Base-by-base conservation (phyloP, 345 rosid species). In the Eucalyptus sp. region DNA sequence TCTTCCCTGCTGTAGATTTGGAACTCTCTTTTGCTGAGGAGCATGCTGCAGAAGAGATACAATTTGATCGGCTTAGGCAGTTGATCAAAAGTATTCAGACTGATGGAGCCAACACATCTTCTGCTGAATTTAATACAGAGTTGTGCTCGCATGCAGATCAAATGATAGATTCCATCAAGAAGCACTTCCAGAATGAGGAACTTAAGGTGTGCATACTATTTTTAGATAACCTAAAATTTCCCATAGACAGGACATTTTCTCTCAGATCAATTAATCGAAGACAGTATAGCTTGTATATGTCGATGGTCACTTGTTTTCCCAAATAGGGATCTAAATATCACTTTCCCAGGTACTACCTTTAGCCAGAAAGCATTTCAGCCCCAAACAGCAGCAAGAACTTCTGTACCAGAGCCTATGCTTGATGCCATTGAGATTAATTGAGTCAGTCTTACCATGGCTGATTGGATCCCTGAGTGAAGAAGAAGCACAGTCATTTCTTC, bases 361-460 rank as follows among this genome's bases (percentile, higher is more conserved):
- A 88, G 98, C 96, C 52, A 94, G 93, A 89, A 93, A 94, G 91
- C 96, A 94, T 86, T 96, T 96, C 89, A 96, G 95, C 94, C 91
- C 91, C 91, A 94, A 93, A 92, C 93, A 92, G 86, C 99, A 97
- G 93, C 96, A 90, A 88, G 98, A 97, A 90, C 93, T 97, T 88
- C 91, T 97, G 90, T 97, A 96, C 91, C 95, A 95, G 88, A 97
- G 98, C 93, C 88, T 97, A 89, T 96, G 98, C 52, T 89, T 96
- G 90, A 97, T 97, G 98, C 99, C 99, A 49, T 90, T 97, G 91
- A 96, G 95, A 92, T 91, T 96, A 93, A 96, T 95, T 92, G 99
- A 97, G 88, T 94, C 95, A 64, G 97, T 96, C 89, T 94, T 97
- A 91, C 99, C 99, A 52, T 97, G 99, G 98, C 89, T 97, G 88